phyloP scores from a whole-genome alignment of 345 rosid genomes.

The Gossypium raimondii region DNA sequence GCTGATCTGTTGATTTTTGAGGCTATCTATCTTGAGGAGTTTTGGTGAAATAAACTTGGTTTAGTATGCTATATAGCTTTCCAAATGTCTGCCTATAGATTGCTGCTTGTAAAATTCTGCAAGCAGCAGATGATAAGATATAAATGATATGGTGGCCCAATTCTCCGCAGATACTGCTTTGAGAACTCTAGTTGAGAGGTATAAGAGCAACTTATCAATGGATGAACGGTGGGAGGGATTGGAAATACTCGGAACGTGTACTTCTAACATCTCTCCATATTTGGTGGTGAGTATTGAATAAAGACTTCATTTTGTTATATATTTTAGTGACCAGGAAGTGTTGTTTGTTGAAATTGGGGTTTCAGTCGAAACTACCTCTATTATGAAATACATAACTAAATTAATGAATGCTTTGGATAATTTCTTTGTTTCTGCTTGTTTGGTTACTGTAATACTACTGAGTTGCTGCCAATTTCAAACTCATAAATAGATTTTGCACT shows the following conservation, averaged over 20 bases:
- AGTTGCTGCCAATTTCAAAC: too few relatives aligned
- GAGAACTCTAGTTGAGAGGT: neutral
- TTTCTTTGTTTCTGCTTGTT: too few relatives aligned
- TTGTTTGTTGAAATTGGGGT: conserved; percentile 14
- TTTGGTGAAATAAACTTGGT: conserved; percentile 30
- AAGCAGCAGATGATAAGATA: conserved; percentile 15
- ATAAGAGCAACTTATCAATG: conserved; percentile 9
- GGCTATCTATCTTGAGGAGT: conserved; percentile 26
- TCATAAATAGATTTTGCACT: too few relatives aligned
- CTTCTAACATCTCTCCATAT: conserved; percentile 6
- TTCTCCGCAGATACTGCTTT: conserved; percentile 15
- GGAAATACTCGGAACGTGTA: neutral
- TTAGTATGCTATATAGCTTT: conserved; percentile 26
- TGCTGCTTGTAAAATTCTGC: conserved; percentile 18
- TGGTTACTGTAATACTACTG: too few relatives aligned
- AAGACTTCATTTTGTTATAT: neutral
- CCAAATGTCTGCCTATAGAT: conserved; percentile 19
- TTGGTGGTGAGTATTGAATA: too few relatives aligned
- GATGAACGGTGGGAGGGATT: conserved; percentile 17
- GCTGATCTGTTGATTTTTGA: conserved; percentile 28
- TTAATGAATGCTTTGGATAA: neutral
- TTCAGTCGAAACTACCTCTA: neutral
- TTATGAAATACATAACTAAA: conserved; percentile 11
- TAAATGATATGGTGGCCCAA: conserved; percentile 10
- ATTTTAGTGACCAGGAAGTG: neutral